phyloP scores from a whole-genome alignment of 208 protist genomes.

The Tritrichomonas musculus region DNA sequence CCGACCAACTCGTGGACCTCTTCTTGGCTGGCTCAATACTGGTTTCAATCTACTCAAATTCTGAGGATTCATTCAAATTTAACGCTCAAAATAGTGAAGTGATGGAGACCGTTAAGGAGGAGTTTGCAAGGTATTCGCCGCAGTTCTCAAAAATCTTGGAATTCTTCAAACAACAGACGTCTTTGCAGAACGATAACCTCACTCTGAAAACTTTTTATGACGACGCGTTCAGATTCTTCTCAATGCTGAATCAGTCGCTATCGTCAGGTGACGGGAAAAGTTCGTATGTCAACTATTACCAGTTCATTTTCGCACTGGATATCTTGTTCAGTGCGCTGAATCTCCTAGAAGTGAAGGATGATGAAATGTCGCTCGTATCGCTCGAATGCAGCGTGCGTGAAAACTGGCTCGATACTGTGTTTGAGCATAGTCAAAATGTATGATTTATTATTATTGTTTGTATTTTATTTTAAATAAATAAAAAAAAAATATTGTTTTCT shows the following conservation, averaged over 20 bases:
- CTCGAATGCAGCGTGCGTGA: neutral
- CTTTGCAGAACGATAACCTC: neutral
- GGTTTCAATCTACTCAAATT: neutral
- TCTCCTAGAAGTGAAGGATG: neutral
- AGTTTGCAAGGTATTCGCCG: neutral
- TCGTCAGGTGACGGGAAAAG: neutral
- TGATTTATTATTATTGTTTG: neutral
- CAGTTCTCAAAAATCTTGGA: neutral
- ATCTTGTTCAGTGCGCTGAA: neutral
- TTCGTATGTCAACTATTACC: neutral
- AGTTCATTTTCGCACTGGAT: neutral
- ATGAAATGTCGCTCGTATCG: neutral
- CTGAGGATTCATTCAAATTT: neutral
- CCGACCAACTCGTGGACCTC: neutral
- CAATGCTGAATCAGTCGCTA: neutral
- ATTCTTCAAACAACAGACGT: neutral
- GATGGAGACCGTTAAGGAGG: neutral
- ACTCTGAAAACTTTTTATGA: conserved; percentile 1
- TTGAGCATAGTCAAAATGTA: neutral
- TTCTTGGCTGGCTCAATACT: neutral
- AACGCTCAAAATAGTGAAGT: neutral
- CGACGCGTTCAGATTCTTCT: neutral
- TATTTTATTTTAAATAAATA: neutral
- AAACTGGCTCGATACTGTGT: neutral
- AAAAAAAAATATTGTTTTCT: neutral